Evolutionary conservation across 1,139 yeast species (phyloP), one percentile per base, ranked within the genome.

Genomic region (Blastobotrys elegans): DNA sequence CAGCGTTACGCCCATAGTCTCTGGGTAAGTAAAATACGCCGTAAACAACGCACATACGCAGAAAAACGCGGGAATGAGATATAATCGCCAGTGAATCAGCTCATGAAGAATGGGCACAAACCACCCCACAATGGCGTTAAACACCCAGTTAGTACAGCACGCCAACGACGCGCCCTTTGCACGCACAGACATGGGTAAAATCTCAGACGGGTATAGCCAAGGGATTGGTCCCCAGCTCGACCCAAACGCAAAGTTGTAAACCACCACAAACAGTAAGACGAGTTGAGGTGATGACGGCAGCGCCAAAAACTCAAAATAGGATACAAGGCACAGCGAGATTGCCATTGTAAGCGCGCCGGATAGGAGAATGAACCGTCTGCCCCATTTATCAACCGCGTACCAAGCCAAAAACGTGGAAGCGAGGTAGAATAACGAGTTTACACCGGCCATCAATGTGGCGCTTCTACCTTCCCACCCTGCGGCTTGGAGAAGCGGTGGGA

Each of bases 81-180:
- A 89, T 39, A 94, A 75, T 52, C 80, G 74, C 95, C 96, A 89
- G 37, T 77, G 74, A 57, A 89, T 85, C 8, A 67, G 49, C 57
- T 85, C 95, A 58, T 89, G 84, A 50, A 89, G 73, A 31, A 89
- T 77, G 1, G 97, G 97, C 0, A 96, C 86, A 77, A 84, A 75
- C 66, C 87, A 92, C 10, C 97, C 97, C 20, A 89, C 97, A 42
- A 89, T 69, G 70, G 88, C 89, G 67, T 89, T 89, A 69, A 87
- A 89, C n/a, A 87, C 77, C 97, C 97, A 90, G 65, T 89, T 89
- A 8, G 95, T 81, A 0, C 96, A 96, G 0, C 96, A 89, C 0
- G 96, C 83, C 54, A 88, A 70, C 1, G 96, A 88, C 0, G 96
- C 95, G 44, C 96, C 96, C 60, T 89, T 86, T 6, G 96, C 89